Percentiles rank a stretch among this genome's conserved stretches.
phyloP scores from a whole-genome alignment of 495 filamentous ascomycete genomes.

The Talaromyces ruber region DNA sequence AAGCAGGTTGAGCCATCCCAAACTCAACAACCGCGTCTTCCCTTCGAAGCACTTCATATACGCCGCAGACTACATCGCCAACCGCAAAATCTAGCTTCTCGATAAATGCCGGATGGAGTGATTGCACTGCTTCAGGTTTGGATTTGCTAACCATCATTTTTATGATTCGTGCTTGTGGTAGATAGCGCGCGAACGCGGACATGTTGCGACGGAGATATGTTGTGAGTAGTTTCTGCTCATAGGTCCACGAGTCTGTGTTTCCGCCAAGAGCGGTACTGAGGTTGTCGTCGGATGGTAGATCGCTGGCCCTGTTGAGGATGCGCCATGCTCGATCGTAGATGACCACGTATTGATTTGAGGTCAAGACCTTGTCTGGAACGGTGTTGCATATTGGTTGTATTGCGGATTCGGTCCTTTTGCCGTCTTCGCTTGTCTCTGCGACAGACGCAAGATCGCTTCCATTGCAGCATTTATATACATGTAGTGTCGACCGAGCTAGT shows the following conservation, averaged over 20 bases:
- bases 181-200: conserved; percentile 18
- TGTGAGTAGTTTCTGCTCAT: conserved; percentile 14
- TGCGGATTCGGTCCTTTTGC: neutral
- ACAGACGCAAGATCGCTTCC: neutral
- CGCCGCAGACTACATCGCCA: conserved; percentile 26
- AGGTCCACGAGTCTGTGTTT: neutral
- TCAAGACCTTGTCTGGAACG: neutral
- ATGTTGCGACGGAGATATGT: conserved; percentile 27
- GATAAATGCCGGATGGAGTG: conserved; percentile 20
- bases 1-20: conserved; percentile 9
- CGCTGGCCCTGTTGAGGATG: neutral
- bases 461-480: neutral
- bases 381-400: neutral
- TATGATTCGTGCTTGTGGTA: conserved; percentile 2
- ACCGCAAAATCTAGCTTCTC: conserved; percentile 17
- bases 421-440: neutral
- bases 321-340: conserved; percentile 4
- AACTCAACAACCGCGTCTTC: conserved; percentile 23
- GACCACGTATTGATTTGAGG: neutral
- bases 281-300: neutral
- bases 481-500: neutral
- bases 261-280: neutral
- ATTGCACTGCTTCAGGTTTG: conserved; percentile 20
- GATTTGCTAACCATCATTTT: neutral
- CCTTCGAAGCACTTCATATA: conserved; percentile 21